Evolutionary conservation across 441 rosid species (phyloP), one percentile per base, ranked within the genome.

Genomic region (Aquilaria agallochum): DNA sequence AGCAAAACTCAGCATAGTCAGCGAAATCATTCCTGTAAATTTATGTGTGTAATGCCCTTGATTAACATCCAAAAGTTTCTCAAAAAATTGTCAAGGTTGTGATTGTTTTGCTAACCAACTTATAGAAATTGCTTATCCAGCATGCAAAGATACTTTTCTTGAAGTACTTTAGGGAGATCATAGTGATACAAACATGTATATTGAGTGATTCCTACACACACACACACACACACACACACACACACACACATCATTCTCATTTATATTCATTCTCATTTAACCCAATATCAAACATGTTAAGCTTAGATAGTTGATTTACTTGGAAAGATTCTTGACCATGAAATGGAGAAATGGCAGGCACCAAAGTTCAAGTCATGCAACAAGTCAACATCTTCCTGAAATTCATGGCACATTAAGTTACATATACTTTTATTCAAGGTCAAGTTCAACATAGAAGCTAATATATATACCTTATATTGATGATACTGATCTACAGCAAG

Each of bases 251-350:
- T n/a, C n/a, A n/a, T n/a, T n/a, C n/a, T n/a, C n/a, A n/a, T n/a
- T n/a, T 20, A 20, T 20, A 20, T 20, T 31, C 9, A 51, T 2
- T 3, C 11, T 44, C 0, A 0, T 20, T 20, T 20, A 20, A 20
- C 27, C 27, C 27, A 20, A 33, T 5, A 20, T 11, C 30, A 5
- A 4, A 49, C 27, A 20, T 20, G 27, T 20, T 20, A 1, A 20
- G 2, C 9, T 5, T 3, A 13, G n/a, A 3, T 40, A 2, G 2
- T 30, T 31, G 4, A 46, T 7, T 9, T 58, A 78, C 77, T 68
- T 47, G 77, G 82, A 58, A 78, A 78, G 48, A 78, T 78, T 53
- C 79, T 68, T 0, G 82, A 58, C 82, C 82, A 78, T 0, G 82
- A 71, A 31, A 72, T 72, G 0, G 77, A 78, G 58, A 75, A 69